Evolutionary conservation across 176 grass and related monocot genomes (phyloP).

Genomic region (Triticum monococcum): DNA sequence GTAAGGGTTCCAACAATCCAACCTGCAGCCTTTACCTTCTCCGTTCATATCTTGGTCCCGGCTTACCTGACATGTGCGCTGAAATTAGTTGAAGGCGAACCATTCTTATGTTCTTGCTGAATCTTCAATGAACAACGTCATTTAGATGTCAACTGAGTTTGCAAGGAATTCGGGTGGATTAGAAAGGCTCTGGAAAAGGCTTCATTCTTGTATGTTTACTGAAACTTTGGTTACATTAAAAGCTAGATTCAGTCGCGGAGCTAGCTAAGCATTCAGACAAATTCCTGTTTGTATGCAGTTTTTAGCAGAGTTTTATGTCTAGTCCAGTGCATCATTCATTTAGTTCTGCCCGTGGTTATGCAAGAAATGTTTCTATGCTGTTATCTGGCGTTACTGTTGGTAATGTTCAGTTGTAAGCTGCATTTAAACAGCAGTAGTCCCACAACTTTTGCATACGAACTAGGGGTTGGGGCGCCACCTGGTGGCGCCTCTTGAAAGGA

Average conservation of each 20-base stretch:
- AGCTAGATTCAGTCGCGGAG: not conserved
- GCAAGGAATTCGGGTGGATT: not conserved
- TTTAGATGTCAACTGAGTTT: not conserved
- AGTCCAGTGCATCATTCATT: not conserved
- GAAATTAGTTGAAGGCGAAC: not conserved
- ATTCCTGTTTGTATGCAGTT: not conserved
- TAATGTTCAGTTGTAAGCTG: not conserved
- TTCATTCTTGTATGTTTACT: not conserved
- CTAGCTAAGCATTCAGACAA: not conserved
- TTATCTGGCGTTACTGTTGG: not conserved
- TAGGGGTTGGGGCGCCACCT: too few species aligned
- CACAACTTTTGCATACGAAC: not conserved
- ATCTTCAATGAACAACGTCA: not conserved
- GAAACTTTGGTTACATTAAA: not conserved
- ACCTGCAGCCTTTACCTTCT: not conserved
- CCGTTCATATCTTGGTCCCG: not conserved
- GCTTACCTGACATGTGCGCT: not conserved
- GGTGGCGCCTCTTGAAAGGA: too few species aligned
- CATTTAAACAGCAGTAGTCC: not conserved
- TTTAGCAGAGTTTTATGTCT: not conserved
- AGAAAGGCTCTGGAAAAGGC: not conserved
- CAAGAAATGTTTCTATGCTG: not conserved
- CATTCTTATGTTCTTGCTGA: not conserved
- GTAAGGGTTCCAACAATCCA: not conserved
- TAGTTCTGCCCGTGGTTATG: not conserved